These are phyloP conservation scores for Dendryphion nanum DNA, from an alignment of 2,329 filamentous ascomycete genomes.

Conservation along the genomic window DNA sequence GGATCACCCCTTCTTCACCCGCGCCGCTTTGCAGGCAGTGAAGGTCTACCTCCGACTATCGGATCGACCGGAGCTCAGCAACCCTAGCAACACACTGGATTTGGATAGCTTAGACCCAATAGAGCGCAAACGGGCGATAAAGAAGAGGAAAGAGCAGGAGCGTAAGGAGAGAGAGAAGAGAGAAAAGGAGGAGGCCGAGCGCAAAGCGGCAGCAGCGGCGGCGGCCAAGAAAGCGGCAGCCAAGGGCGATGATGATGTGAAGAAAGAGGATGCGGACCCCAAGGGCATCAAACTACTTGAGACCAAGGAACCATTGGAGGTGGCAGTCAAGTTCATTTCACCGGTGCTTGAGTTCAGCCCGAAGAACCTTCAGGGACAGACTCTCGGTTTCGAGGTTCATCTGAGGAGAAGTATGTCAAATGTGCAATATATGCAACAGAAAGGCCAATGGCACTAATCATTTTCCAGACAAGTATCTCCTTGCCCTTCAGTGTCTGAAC, in stretches of 20 bases:
- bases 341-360: conserved; percentile 82
- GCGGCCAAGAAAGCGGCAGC: conserved; percentile 61
- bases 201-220: conserved; percentile 84
- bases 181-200: conserved; percentile 73
- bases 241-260: conserved; percentile 61
- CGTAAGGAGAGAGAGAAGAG: conserved; percentile 70
- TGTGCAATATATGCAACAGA: too few species aligned
- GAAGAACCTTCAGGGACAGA: conserved; percentile 76
- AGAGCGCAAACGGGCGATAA: conserved; percentile 81
- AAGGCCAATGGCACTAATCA: conserved; percentile 9
- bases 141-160: conserved; percentile 77
- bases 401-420: conserved; percentile 71
- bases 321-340: conserved; percentile 81
- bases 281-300: conserved; percentile 75
- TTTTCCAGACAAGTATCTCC: conserved; percentile 73
- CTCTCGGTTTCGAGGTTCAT: conserved; percentile 86
- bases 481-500: conserved; percentile 82
- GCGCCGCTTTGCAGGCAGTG: conserved; percentile 78
- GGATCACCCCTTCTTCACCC: conserved; percentile 89
- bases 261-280: conserved; percentile 91
- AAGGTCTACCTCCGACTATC: conserved; percentile 76
- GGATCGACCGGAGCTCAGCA: conserved; percentile 68
- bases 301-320: conserved; percentile 78
- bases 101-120: conserved; percentile 52
- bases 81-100: conserved; percentile 62